Base-by-base conservation (phyloP, 1,284 basidiomycete species). In the Trametes pubescens region DNA sequence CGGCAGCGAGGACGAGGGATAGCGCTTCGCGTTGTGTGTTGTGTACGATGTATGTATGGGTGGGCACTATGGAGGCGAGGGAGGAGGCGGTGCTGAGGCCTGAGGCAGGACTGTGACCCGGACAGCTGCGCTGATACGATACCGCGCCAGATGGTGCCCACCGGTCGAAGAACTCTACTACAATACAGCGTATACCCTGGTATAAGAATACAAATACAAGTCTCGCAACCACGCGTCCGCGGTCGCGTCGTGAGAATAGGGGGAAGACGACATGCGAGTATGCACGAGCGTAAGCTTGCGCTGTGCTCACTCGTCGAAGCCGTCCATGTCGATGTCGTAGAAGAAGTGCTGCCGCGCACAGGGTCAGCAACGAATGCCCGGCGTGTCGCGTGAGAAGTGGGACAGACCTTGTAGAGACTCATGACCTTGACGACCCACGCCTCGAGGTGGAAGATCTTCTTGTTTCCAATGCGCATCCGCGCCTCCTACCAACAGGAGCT, bases 401-500 rank as follows among this genome's bases (percentile, higher is more conserved):
- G 14, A 38, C 63, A 4, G n/a, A 90, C 90, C 80, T 92, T 92
- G 72, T 90, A 89, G 59, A 92, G 64, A 70, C 86, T 91, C 92
- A 94, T 94, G 14, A 92, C 85, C 74, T 94, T 94, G 53, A 93
- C 88, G 1, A 93, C 91, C 92, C 93, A 97, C 18, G 95, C 95
- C 75, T 98, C 96, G 48, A 98, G 84, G 74, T 98, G 96, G 79
- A 92, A 98, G 64, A 98, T 98, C 78, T 97, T 96, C 78, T 98
- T 98, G 75, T 84, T 93, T 3, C 96, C 96, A 65, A 89, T 82
- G 38, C 94, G 86, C 92, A 98, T 93, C 26, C 96, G 89, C 48
- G 92, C 85, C 80, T 98, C 95, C 95, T 97, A 70, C 22, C 65
- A 24, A 16, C 32, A 35, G 44, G 22, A 14, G n/a, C 29, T 46